Conservation (phyloP, 805 yeast species). For the Clavispora fructus region DNA sequence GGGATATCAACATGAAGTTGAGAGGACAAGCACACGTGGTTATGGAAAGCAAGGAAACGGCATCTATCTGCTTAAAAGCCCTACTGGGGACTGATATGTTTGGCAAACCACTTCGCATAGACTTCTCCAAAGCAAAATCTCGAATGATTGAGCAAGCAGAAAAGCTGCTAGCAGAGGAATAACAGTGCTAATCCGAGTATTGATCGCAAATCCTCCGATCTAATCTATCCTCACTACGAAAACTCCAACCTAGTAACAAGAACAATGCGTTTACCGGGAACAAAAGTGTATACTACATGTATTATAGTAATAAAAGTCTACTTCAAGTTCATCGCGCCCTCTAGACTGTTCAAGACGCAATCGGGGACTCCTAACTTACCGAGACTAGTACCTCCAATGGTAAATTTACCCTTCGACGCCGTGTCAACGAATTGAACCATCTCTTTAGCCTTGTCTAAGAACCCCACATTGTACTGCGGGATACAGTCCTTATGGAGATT, state of each 20-base stretch:
- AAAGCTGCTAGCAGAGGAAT: constrained; percentile 7
- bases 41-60: constrained; percentile 44
- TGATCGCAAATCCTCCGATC: too few relatives aligned
- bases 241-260: too few relatives aligned
- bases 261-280: background rate
- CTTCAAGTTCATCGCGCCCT: constrained; percentile 38
- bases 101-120: constrained; percentile 41
- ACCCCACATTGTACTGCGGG: constrained; percentile 78
- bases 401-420: constrained; percentile 30
- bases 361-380: constrained; percentile 87
- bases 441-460: constrained; percentile 35
- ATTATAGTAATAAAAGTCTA: background rate
- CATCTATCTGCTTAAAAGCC: constrained; percentile 45
- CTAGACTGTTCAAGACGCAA: constrained; percentile 61
- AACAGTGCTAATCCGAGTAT: background rate
- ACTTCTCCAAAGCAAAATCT: constrained; percentile 29
- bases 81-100: constrained; percentile 47
- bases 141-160: constrained; percentile 17
- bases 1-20: constrained; percentile 42
- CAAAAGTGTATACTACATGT: background rate
- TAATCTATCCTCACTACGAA: too few relatives aligned
- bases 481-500: constrained; percentile 48
- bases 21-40: constrained; percentile 68
- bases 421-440: constrained; percentile 28
- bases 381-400: constrained; percentile 74